Evolutionary conservation across 352 stramenopile genomes (phyloP).

Genomic region (Nothophytophthora sp.): DNA sequence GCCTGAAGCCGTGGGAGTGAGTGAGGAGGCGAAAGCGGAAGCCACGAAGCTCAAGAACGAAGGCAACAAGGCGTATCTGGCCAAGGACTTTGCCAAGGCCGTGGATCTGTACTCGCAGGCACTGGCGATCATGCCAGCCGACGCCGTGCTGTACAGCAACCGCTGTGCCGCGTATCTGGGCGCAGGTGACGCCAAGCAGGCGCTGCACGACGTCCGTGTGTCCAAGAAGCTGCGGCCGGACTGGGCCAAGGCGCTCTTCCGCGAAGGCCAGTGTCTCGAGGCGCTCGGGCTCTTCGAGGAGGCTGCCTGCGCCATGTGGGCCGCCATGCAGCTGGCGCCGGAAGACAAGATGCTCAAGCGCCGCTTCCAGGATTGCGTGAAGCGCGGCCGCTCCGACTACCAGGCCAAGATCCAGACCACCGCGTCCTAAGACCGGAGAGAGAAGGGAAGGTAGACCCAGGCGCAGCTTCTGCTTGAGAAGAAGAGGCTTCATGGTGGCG

Average conservation of each 20-base stretch:
- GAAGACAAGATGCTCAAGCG: slow-evolving; percentile 79
- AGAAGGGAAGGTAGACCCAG: background rate
- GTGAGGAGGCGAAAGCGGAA: slow-evolving; percentile 36
- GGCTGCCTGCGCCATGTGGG: slow-evolving; percentile 71
- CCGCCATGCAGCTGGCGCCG: slow-evolving; percentile 70
- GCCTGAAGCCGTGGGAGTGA: slow-evolving; percentile 40
- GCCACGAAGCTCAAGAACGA: slow-evolving; percentile 61
- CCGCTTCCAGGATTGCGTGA: slow-evolving; percentile 80
- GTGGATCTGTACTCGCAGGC: slow-evolving; percentile 68
- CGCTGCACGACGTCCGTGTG: slow-evolving; percentile 74
- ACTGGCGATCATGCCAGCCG: slow-evolving; percentile 55
- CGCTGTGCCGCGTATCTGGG: slow-evolving; percentile 74
- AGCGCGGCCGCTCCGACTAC: slow-evolving; percentile 63
- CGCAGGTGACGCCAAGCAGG: slow-evolving; percentile 58
- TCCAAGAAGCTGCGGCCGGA: slow-evolving; percentile 83
- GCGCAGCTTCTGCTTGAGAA: too few species aligned
- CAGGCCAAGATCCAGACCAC: slow-evolving; percentile 43
- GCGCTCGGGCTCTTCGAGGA: slow-evolving; percentile 74
- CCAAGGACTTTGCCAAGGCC: slow-evolving; percentile 55
- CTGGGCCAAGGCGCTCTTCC: slow-evolving; percentile 83
- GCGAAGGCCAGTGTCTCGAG: slow-evolving; percentile 84
- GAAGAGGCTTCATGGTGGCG: too few species aligned
- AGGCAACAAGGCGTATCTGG: slow-evolving; percentile 70
- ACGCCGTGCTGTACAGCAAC: slow-evolving; percentile 80
- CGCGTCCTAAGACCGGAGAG: too few species aligned